phyloP scores from a whole-genome alignment of 768 basidiomycete genomes.

The Lactarius deliciosus region DNA sequence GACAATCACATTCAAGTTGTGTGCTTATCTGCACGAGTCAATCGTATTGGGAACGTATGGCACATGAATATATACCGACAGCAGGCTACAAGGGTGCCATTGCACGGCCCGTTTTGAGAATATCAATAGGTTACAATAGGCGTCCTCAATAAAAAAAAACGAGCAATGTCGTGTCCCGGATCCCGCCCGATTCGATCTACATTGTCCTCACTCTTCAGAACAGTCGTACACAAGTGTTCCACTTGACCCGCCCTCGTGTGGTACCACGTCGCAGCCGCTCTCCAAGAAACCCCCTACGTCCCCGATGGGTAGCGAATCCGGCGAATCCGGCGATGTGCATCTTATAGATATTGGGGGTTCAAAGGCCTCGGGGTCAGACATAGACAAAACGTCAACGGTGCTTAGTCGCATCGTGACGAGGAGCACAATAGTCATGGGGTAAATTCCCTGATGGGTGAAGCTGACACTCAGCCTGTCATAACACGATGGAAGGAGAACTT shows the following conservation, averaged over 20 bases:
- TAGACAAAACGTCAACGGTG: conserved; percentile 10
- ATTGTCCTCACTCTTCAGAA: background rate
- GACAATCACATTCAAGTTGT: background rate
- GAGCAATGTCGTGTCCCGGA: background rate
- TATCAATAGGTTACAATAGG: background rate
- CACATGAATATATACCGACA: background rate
- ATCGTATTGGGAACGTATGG: background rate
- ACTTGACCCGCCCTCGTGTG: background rate
- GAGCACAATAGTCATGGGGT: conserved; percentile 17
- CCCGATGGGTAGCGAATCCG: background rate
- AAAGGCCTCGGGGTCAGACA: background rate
- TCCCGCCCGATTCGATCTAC: background rate
- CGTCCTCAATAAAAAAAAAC: background rate
- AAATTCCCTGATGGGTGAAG: conserved; percentile 11
- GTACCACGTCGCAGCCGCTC: background rate
- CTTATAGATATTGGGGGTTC: background rate
- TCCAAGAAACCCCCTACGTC: background rate
- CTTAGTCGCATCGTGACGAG: conserved; percentile 19
- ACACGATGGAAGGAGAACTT: background rate
- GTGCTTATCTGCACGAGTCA: background rate
- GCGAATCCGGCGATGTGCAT: background rate
- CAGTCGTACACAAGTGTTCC: background rate
- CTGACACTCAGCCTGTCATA: background rate
- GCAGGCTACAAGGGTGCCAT: background rate
- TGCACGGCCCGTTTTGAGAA: background rate